Base-by-base conservation (phyloP, 768 basidiomycete species). In the Lentinula sp. region DNA sequence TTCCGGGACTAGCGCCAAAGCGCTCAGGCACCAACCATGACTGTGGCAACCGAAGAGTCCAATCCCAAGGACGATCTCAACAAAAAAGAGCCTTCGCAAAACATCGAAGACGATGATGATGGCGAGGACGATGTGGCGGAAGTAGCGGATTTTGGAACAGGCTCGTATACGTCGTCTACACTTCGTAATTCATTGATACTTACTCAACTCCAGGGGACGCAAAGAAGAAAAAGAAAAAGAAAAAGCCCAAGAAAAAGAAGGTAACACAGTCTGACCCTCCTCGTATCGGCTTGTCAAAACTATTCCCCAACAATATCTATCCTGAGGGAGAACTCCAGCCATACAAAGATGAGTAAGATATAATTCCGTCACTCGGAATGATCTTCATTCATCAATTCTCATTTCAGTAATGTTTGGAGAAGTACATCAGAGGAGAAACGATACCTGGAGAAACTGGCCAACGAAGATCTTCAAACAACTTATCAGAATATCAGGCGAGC, bases 211-310 rank as follows among this genome's bases (percentile, higher is more conserved):
- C 60, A 78, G 85, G 80, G 21, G 85, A 86, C 48, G 78, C 69
- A 57, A 86, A 86, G 73, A 89, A 86, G 71, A 95, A 93, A 74
- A 96, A 96, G 79, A 98, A 95, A 71, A 93, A 95, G 75, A 96
- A 93, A 74, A 95, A 93, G 72, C 76, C 89, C 61, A 94, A 94
- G 76, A 87, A 89, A 79, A 95, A 91, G 75, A 89, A 84, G 74
- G 62, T 71, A 9, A 83, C 84, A 67, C 95, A 98, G 76, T 84
- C 83, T n/a, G 94, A 96, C 39, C 97, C 97, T 18, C 97, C 97
- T 35, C 83, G 92, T 31, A 78, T 96, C 21, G 93, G 91, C 8
- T 73, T 99, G 63, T 89, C 89, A 66, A 95, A 93, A 72, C 81
- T 98, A 59, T 98, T 90, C 77, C 83, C 88, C 9, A 82, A 83